Conservation (phyloP, 371 early-diverging fungal genomes). For the Apophysomyces elegans region DNA sequence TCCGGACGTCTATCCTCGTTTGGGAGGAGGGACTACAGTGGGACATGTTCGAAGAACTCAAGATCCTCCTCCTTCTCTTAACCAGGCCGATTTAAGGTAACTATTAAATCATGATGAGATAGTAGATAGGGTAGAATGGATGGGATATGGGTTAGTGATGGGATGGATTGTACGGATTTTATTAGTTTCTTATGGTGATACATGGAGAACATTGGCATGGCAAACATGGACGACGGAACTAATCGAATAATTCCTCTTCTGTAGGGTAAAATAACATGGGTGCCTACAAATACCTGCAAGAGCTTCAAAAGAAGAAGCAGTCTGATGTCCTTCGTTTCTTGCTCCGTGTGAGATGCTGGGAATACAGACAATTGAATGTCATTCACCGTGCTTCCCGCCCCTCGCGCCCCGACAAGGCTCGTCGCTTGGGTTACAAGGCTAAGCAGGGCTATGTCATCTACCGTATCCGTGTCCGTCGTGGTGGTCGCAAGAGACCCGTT, state of each 20-base stretch:
- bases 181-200: background rate
- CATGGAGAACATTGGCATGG: background rate
- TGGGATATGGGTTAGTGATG: background rate
- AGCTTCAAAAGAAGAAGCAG: slow-evolving; percentile 99
- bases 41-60: background rate
- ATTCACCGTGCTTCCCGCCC: slow-evolving; percentile 98
- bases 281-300: slow-evolving; percentile 97
- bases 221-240: background rate
- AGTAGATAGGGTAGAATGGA: background rate
- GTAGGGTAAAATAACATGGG: slow-evolving; percentile 4
- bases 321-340: slow-evolving; percentile 99
- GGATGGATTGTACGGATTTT: background rate
- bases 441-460: slow-evolving; percentile 99
- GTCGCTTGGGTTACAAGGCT: slow-evolving; percentile 99
- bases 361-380: slow-evolving; percentile 97
- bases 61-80: slow-evolving; percentile 3
- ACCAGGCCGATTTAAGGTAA: slow-evolving; percentile 6
- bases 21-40: background rate
- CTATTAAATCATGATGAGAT: background rate
- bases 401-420: slow-evolving; percentile 99
- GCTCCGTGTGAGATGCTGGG: slow-evolving; percentile 98
- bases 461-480: slow-evolving; percentile 98
- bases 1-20: background rate
- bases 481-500: slow-evolving; percentile 95
- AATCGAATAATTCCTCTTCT: background rate